Evolutionary conservation across 352 stramenopile species (phyloP).

Genomic region (Pythium phragmitis): DNA sequence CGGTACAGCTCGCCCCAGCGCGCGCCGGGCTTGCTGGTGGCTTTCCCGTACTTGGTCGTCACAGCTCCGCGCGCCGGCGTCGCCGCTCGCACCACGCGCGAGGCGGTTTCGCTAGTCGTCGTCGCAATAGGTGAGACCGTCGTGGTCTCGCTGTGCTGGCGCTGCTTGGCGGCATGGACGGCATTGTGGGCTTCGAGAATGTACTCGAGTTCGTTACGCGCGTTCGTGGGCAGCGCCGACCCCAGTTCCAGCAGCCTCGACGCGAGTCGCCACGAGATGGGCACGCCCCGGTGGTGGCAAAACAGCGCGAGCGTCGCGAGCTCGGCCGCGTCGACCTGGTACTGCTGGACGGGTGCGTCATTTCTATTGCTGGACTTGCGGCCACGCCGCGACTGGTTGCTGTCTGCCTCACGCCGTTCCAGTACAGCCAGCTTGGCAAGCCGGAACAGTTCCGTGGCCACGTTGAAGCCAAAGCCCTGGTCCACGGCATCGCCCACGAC

Average conservation of each 20-base stretch:
- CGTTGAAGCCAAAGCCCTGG: constrained; percentile 41
- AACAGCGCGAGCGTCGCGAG: constrained; percentile 54
- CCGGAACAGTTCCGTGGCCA: constrained; percentile 30
- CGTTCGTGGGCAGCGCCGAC: constrained; percentile 34
- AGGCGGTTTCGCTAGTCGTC: too few species aligned
- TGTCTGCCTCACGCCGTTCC: constrained; percentile 13
- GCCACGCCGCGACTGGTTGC: constrained; percentile 23
- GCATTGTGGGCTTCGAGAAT: too few species aligned
- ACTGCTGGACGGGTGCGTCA: neutral
- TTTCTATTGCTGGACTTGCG: constrained; percentile 2
- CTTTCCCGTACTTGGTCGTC: too few species aligned
- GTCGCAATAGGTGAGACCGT: too few species aligned
- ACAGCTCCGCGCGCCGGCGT: neutral
- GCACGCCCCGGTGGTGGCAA: constrained; percentile 51
- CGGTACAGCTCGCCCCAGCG: constrained; percentile 39
- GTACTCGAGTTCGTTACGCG: constrained; percentile 5
- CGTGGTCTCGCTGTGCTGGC: too few species aligned
- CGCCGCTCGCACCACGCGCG: neutral
- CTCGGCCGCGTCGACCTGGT: constrained; percentile 40
- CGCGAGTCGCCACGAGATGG: constrained; percentile 37
- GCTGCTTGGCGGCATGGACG: too few species aligned
- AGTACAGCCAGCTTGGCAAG: constrained; percentile 17
- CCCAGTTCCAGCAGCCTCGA: constrained; percentile 45
- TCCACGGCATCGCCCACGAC: constrained; percentile 53
- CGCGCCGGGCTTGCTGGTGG: constrained; percentile 21